A percentile compares a stretch with the other conserved stretches of the same genome.
phyloP scores from a whole-genome alignment of 2,329 filamentous ascomycete species.

The Alternaria gansuensis region DNA sequence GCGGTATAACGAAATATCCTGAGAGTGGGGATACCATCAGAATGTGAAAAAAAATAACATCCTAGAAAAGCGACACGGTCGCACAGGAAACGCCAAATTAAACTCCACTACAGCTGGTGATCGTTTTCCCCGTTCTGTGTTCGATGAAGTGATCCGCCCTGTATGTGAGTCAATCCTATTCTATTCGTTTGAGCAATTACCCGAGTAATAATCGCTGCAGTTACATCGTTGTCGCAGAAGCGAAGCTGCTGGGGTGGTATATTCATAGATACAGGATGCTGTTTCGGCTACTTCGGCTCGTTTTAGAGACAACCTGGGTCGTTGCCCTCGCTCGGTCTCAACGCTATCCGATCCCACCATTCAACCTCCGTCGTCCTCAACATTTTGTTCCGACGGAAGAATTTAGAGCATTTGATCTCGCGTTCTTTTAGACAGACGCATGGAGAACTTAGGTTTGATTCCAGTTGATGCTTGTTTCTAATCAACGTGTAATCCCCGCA shows the following conservation, averaged over 20 bases:
- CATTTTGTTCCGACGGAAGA: background rate
- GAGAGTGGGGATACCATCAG: conserved; percentile 34
- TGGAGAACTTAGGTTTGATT: background rate
- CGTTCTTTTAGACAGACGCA: background rate
- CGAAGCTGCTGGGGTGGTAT: background rate
- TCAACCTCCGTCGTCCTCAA: background rate
- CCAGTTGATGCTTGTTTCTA: background rate
- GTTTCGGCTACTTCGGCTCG: background rate
- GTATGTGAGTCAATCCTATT: conserved; percentile 3
- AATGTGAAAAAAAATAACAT: conserved; percentile 39
- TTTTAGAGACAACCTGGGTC: background rate
- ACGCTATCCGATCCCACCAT: background rate
- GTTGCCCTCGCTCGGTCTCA: conserved; percentile 1
- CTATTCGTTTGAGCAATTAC: background rate
- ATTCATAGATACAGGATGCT: background rate
- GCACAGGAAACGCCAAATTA: conserved; percentile 23
- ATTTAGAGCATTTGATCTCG: background rate
- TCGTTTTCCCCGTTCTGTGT: background rate
- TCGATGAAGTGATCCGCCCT: background rate
- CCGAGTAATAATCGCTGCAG: background rate
- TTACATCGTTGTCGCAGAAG: background rate
- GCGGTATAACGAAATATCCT: conserved; percentile 32
- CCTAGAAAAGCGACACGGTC: conserved; percentile 34
- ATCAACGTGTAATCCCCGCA: too few relatives aligned
- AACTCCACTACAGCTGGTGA: conserved; percentile 3